Evolutionary conservation across 192 early-diverging fungal species (phyloP), one percentile per base, ranked within the genome.

Genomic region (Podila epigama): DNA sequence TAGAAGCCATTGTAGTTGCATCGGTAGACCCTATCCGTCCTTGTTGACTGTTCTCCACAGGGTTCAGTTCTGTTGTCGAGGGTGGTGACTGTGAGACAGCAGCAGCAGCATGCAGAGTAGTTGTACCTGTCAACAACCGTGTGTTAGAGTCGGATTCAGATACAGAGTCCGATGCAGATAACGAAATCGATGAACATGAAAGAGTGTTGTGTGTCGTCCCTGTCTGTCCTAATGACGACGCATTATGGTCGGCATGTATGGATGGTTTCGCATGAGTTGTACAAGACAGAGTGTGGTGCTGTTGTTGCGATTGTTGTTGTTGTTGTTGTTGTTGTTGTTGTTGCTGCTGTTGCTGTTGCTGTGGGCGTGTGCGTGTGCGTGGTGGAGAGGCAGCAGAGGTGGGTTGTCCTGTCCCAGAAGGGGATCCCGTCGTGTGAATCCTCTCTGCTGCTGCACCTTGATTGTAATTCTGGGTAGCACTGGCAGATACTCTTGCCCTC

Each of bases 341-440:
- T 12, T 18, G 39, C 27, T 35, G 50, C 2, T 37, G 63, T 20
- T 2, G 50, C 8, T 2, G 62, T 53, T 22, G 61, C 2, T 33
- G 33, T 53, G 34, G 27, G 2, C 6, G 35, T 16, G 33, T 13
- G 15, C 27, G 48, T 33, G 20, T 22, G 3, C 22, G 51, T 25
- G 50, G 32, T 57, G 33, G 3, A 12, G 63, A 15, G 53, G 15
- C 18, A 53, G 27, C 25, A 4, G 44, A 20, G n/a, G n/a, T 25
- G 44, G 44, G n/a, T n/a, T n/a, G 16, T 54, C 27, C 29, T 54
- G 52, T 54, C 52, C 52, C 29, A 31, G 52, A 32, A 31, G 52
- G 4, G 52, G 25, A 54, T 27, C 25, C 52, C 29, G 52, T 15
- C 16, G 40, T 41, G 40, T 41, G 10, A 13, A 54, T 54, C 28